Evolutionary conservation across 371 early-diverging fungal genomes (phyloP).

Genomic region (Haplosporangium sp.): DNA sequence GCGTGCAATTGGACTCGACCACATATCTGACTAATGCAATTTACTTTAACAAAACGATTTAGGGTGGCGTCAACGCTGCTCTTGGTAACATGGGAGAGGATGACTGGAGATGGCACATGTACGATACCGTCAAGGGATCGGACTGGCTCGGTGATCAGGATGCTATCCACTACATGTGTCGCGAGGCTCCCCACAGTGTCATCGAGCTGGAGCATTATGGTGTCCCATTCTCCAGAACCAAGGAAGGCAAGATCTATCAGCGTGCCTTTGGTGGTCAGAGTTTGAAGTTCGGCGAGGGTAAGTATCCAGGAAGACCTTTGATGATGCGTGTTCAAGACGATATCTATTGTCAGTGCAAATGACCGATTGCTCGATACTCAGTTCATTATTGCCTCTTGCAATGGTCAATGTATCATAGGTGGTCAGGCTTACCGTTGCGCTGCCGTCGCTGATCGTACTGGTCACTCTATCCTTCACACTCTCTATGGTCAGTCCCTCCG

Average conservation of each 20-base stretch:
- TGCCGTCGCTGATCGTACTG: conserved; percentile 99
- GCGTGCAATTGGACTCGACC: neutral
- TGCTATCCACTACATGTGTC: conserved; percentile 98
- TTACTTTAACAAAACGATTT: neutral
- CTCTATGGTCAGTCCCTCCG: conserved; percentile 96
- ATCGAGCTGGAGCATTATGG: conserved; percentile 98
- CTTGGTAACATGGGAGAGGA: conserved; percentile 99
- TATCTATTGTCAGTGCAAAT: too few relatives aligned
- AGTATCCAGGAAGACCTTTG: conserved; percentile 1
- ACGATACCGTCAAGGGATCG: conserved; percentile 98
- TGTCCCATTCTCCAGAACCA: conserved; percentile 97
- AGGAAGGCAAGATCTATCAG: conserved; percentile 97
- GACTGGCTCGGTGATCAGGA: conserved; percentile 99
- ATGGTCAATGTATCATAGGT: conserved; percentile 57
- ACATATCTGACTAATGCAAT: neutral
- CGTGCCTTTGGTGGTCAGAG: conserved; percentile 98
- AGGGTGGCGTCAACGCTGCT: conserved; percentile 99
- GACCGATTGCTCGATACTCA: neutral
- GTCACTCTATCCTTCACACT: conserved; percentile 97
- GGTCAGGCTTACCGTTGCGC: conserved; percentile 98
- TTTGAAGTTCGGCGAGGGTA: conserved; percentile 93
- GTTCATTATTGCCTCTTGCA: neutral
- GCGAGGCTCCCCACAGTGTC: conserved; percentile 96
- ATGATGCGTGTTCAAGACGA: neutral
- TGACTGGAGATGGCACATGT: conserved; percentile 99